phyloP scores from a whole-genome alignment of 2,329 filamentous ascomycete species.

The Botryotinia calthae region DNA sequence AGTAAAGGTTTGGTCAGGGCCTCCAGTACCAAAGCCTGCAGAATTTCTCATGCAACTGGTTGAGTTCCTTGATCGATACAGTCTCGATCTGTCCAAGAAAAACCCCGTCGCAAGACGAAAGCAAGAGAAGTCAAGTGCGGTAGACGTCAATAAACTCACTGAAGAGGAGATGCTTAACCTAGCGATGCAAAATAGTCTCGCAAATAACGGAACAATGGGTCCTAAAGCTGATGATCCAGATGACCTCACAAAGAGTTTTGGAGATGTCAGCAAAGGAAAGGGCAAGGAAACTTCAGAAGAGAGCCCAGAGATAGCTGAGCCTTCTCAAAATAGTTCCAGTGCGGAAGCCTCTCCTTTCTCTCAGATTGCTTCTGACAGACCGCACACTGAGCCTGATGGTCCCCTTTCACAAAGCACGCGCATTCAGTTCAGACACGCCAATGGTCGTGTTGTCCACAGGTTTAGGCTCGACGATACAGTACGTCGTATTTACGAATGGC shows the following conservation, averaged over 20 bases:
- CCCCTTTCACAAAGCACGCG: slow-evolving; percentile 68
- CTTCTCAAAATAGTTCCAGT: slow-evolving; percentile 34
- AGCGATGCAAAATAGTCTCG: slow-evolving; percentile 85
- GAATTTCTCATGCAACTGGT: slow-evolving; percentile 91
- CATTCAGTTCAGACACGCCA: slow-evolving; percentile 88
- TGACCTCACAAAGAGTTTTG: slow-evolving; percentile 69
- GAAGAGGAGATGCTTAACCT: slow-evolving; percentile 97
- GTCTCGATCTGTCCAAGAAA: slow-evolving; percentile 80
- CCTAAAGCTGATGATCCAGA: slow-evolving; percentile 77
- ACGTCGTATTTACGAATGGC: slow-evolving; percentile 87
- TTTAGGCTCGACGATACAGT: slow-evolving; percentile 77
- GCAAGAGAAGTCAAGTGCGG: slow-evolving; percentile 63
- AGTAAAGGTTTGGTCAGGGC: slow-evolving; percentile 91
- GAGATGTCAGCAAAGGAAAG: slow-evolving; percentile 54
- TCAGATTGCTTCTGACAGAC: slow-evolving; percentile 66
- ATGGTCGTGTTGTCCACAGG: slow-evolving; percentile 80
- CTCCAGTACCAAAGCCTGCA: slow-evolving; percentile 68
- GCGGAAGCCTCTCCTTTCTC: slow-evolving; percentile 55
- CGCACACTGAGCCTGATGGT: slow-evolving; percentile 74
- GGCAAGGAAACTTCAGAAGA: slow-evolving; percentile 46
- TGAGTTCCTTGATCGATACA: slow-evolving; percentile 97
- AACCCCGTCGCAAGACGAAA: slow-evolving; percentile 86
- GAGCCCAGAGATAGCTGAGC: slow-evolving; percentile 33
- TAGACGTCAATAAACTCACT: slow-evolving; percentile 84
- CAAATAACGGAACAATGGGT: slow-evolving; percentile 44